Evolutionary conservation across 2,329 filamentous ascomycete species (phyloP), one percentile per base, ranked within the genome.

Genomic region (Cladosporium sp.): DNA sequence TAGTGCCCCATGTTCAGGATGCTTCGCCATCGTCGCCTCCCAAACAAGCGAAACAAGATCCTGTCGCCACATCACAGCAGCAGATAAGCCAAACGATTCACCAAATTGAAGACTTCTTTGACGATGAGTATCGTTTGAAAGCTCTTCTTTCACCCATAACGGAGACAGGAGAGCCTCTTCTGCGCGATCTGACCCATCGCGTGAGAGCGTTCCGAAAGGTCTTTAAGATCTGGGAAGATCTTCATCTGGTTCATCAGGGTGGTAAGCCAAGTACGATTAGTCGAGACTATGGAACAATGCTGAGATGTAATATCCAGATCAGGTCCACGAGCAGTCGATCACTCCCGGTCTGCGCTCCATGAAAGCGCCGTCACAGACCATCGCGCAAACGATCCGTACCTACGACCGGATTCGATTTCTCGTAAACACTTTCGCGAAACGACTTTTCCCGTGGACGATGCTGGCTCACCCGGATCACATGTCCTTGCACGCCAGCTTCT

Each of bases 401-500:
- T 79, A 79, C 52, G 77, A 79, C 60, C 65, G 68, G 5, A 77
- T 74, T 63, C 74, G 76, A 17, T 67, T 63, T 20, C 75, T 78
- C 62, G 63, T 80, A 22, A 69, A 72, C 45, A 69, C 69, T 37
- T 67, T 79, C 25, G 70, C 73, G 0, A 66, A 66, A 19, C 61
- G 76, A 15, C 71, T 80, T 8, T 76, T 75, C 60, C 73, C 73
- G 3, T 75, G 70, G 66, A 73, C 73, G 7, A 68, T 69, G 7
- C 75, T 76, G 9, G 78, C 78, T 56, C 78, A 76, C 64, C 66
- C 73, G 3, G 75, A 79, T 58, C 76, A 78, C 59, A 77, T 78
- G 72, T 72, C 72, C 5, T 65, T 78, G 2, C 76, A 76, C 59
- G 66, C 74, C 2, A 73, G 76, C 51, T 71, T 77, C 61, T 73